These are phyloP conservation scores for Coccomyxa sp. DNA, from an alignment of 139 green algal species.

Conservation along the genomic window DNA sequence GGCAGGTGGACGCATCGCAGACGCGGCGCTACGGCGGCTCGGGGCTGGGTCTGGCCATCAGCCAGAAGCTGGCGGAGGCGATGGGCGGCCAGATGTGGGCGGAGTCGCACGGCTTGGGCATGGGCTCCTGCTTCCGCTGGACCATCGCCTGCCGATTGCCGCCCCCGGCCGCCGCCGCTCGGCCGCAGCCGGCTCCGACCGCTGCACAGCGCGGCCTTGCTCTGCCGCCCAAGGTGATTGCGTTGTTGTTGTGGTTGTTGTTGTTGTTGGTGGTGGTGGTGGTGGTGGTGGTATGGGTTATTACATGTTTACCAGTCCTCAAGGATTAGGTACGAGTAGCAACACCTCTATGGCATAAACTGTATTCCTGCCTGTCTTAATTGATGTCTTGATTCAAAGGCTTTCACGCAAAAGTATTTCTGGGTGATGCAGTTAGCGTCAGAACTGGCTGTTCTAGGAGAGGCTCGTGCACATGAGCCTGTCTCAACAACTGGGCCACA, in stretches of 20 bases:
- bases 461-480: too few species aligned
- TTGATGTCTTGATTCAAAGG: too few species aligned
- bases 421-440: too few species aligned
- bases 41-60: constrained; percentile 80
- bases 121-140: constrained; percentile 56
- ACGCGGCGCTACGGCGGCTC: constrained; percentile 75
- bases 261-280: too few species aligned
- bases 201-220: constrained; percentile 7
- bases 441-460: too few species aligned
- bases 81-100: constrained; percentile 80
- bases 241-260: not conserved
- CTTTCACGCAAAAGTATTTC: too few species aligned
- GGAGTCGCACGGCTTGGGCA: constrained; percentile 41
- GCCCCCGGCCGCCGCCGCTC: constrained; percentile 7
- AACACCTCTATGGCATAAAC: too few species aligned
- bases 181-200: not conserved
- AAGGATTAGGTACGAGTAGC: too few species aligned
- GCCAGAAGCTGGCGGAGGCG: constrained; percentile 66
- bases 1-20: constrained; percentile 52
- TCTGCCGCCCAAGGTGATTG: not conserved
- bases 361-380: too few species aligned
- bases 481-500: too few species aligned
- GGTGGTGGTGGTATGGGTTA: too few species aligned
- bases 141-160: constrained; percentile 19
- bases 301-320: too few species aligned